Conservation (phyloP, 805 yeast species). For the Suhomyces sp. region DNA sequence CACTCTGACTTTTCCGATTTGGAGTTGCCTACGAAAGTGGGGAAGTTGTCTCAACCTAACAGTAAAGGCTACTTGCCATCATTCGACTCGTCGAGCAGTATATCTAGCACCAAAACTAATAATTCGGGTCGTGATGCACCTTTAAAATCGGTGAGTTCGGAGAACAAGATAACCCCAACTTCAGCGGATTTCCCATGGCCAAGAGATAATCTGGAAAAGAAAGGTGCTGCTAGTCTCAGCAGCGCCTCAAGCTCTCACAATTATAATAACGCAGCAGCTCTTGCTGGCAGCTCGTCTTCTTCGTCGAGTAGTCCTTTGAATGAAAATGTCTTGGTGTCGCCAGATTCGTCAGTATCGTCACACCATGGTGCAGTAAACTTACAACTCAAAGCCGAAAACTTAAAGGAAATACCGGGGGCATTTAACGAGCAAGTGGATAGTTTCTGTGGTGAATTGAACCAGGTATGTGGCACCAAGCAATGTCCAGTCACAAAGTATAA, state of each 20-base stretch:
- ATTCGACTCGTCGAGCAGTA: conserved; percentile 6
- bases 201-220: conserved; percentile 15
- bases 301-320: conserved; percentile 37
- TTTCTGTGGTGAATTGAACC: conserved; percentile 72
- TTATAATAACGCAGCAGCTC: conserved; percentile 27
- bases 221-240: neutral
- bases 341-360: conserved; percentile 23
- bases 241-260: neutral
- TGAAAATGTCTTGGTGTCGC: conserved; percentile 33
- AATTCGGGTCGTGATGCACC: conserved; percentile 2
- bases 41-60: conserved; percentile 21
- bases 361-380: conserved; percentile 3
- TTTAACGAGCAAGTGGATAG: conserved; percentile 70
- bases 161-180: conserved; percentile 17
- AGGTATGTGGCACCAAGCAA: conserved; percentile 79
- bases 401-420: conserved; percentile 13
- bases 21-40: conserved; percentile 30
- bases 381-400: neutral
- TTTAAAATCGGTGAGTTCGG: neutral
- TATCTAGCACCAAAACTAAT: neutral
- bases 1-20: conserved; percentile 26
- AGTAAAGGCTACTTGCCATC: conserved; percentile 17
- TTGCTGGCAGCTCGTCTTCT: conserved; percentile 28
- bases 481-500: conserved; percentile 59
- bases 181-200: conserved; percentile 58